Evolutionary conservation across 2,329 filamentous ascomycete species (phyloP), one percentile per base, ranked within the genome.

Genomic region (Pestalotiopsis sp.): DNA sequence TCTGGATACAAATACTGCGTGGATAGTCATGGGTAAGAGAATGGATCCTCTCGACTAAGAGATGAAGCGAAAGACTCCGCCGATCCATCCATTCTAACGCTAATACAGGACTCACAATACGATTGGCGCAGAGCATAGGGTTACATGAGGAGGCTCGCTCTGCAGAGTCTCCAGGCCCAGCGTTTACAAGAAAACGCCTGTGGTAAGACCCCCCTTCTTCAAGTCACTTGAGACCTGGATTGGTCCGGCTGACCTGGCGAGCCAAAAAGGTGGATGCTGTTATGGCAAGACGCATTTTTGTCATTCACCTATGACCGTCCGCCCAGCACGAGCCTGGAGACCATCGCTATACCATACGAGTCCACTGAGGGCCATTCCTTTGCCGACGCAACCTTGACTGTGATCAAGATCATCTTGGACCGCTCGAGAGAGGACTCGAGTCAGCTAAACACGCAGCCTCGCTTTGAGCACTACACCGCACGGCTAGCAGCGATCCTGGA

Each of bases 11-110:
- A 64, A 64, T 49, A 64, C 61, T 20, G 61, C 61, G 12, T 64
- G 61, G 61, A 64, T 64, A 49, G 61, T 64, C 11, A 64, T 64
- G 61, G 61, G 59, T 62, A 38, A 62, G 59, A 38, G 23, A 27
- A 27, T 59, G 23, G 57, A 59, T 27, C 25, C 27, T 17, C 20
- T n/a, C 45, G 45, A 52, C 4, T 23, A 3, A 52, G 9, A 52
- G 20, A 23, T 14, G 6, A 9, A 36, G 31, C 31, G 31, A 36
- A 59, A 59, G 14, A 14, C 23, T 36, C 11, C 4, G 27, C 57
- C 4, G 27, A 59, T 27, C 23, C 59, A 39, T 62, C 14, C 59
- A 39, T 62, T 39, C 59, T 62, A 62, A 59, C 23, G 23, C 23
- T 59, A 59, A 27, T 36, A 4, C 11, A 59, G 59, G 61, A n/a